Evolutionary conservation across 805 yeast species (phyloP).

Genomic region (Starmerella bombicola): DNA sequence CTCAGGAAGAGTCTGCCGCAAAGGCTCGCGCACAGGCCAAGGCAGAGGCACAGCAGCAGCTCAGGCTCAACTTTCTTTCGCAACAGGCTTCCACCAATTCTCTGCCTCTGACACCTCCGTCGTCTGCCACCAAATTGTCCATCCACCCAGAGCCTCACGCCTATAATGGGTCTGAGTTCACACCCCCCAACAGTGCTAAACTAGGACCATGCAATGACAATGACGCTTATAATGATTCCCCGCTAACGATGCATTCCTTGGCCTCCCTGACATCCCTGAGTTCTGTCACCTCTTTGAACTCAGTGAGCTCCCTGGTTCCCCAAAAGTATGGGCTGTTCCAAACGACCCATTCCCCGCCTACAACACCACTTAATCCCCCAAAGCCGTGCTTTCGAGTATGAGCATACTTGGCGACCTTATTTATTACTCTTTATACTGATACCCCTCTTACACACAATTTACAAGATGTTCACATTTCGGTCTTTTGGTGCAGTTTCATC

Average conservation of each 20-base stretch:
- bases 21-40: slow-evolving; percentile 14
- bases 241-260: slow-evolving; percentile 17
- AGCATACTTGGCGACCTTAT: background rate
- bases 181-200: slow-evolving; percentile 15
- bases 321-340: slow-evolving; percentile 9
- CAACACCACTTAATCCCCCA: slow-evolving; percentile 22
- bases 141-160: too few relatives aligned
- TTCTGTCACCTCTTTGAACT: slow-evolving; percentile 15
- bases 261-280: slow-evolving; percentile 17
- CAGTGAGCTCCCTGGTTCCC: slow-evolving; percentile 8
- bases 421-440: background rate
- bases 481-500: too few relatives aligned
- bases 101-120: slow-evolving; percentile 29
- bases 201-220: background rate
- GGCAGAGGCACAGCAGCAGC: slow-evolving; percentile 12
- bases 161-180: slow-evolving; percentile 10
- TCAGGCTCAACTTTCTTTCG: slow-evolving; percentile 8
- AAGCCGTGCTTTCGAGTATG: slow-evolving; percentile 18
- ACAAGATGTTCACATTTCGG: background rate
- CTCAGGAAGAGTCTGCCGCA: slow-evolving; percentile 21
- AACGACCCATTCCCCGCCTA: slow-evolving; percentile 21
- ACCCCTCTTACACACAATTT: background rate
- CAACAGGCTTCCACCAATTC: slow-evolving; percentile 15
- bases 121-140: slow-evolving; percentile 25
- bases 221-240: slow-evolving; percentile 16